Evolutionary conservation across 352 stramenopile genomes (phyloP).

Genomic region (Pythium rishiriense): DNA sequence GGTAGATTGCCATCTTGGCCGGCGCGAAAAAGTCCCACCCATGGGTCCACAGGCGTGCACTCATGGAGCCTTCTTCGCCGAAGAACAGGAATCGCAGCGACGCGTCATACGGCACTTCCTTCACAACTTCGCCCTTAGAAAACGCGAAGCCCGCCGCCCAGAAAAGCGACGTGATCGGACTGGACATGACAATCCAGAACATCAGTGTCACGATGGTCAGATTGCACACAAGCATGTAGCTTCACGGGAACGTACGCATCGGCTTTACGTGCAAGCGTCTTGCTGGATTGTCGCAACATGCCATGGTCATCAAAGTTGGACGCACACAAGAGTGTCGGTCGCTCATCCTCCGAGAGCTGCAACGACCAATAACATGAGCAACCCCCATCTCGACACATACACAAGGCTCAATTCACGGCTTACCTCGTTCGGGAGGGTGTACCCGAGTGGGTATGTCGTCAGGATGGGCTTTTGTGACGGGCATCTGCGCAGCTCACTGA

Average conservation of each 20-base stretch:
- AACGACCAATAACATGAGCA: background rate
- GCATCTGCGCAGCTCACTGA: conserved; percentile 64
- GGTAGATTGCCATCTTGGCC: conserved; percentile 72
- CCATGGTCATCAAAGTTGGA: conserved; percentile 53
- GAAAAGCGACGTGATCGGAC: conserved; percentile 57
- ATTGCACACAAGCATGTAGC: background rate
- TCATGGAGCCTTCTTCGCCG: conserved; percentile 92
- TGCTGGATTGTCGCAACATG: conserved; percentile 62
- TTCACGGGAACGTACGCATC: conserved; percentile 26
- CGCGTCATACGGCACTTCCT: conserved; percentile 86
- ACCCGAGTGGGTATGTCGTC: conserved; percentile 93
- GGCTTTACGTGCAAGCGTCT: conserved; percentile 41
- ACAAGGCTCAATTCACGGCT: background rate
- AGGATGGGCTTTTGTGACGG: conserved; percentile 72
- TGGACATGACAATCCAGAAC: conserved; percentile 18
- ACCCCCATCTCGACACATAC: background rate
- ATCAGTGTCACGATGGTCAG: too few species aligned
- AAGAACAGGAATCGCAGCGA: conserved; percentile 92
- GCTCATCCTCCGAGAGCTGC: conserved; percentile 47
- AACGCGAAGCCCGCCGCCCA: conserved; percentile 82
- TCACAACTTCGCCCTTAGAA: conserved; percentile 45
- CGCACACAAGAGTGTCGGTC: conserved; percentile 64
- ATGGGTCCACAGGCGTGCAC: conserved; percentile 86
- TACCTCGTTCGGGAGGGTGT: conserved; percentile 78
- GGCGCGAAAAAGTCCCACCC: conserved; percentile 93